Percentiles rank a stretch among this genome's conserved stretches.
These are phyloP conservation scores for Roridomyces roridus DNA, from an alignment of 768 basidiomycete species.

Conservation along the genomic window DNA sequence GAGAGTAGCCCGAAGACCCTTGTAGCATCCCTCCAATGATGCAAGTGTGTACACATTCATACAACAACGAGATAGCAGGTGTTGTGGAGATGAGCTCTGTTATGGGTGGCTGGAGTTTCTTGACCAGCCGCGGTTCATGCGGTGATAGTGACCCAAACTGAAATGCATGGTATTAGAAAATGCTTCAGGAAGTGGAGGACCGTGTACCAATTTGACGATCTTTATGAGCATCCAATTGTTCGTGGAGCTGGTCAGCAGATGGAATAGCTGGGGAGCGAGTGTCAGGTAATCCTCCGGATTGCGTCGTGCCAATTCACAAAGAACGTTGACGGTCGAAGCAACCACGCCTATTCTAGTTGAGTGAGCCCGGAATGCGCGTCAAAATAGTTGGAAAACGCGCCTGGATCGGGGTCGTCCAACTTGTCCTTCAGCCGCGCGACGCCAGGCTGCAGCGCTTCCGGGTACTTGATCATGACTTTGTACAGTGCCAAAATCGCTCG, in stretches of 20 bases:
- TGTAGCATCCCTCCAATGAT: conserved; percentile 97
- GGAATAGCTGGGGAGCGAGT: conserved; percentile 92
- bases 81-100: conserved; percentile 96
- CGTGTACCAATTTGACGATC: conserved; percentile 89
- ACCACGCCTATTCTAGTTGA: conserved; percentile 70
- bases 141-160: conserved; percentile 95
- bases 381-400: conserved; percentile 40
- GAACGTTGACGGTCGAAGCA: conserved; percentile 91
- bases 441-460: conserved; percentile 72
- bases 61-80: conserved; percentile 92
- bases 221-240: conserved; percentile 99
- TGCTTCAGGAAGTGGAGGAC: neutral
- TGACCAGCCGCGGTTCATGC: conserved; percentile 90
- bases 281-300: conserved; percentile 83
- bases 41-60: conserved; percentile 98
- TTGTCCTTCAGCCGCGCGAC: conserved; percentile 79
- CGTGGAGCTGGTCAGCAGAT: conserved; percentile 88
- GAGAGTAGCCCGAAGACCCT: conserved; percentile 72
- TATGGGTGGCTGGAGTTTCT: conserved; percentile 92
- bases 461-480: conserved; percentile 82
- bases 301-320: conserved; percentile 88
- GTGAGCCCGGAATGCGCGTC: neutral
- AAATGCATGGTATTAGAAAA: conserved; percentile 3
- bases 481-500: conserved; percentile 87
- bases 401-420: conserved; percentile 78